phyloP scores from a whole-genome alignment of 805 yeast genomes.

The Barnettozyma californica region DNA sequence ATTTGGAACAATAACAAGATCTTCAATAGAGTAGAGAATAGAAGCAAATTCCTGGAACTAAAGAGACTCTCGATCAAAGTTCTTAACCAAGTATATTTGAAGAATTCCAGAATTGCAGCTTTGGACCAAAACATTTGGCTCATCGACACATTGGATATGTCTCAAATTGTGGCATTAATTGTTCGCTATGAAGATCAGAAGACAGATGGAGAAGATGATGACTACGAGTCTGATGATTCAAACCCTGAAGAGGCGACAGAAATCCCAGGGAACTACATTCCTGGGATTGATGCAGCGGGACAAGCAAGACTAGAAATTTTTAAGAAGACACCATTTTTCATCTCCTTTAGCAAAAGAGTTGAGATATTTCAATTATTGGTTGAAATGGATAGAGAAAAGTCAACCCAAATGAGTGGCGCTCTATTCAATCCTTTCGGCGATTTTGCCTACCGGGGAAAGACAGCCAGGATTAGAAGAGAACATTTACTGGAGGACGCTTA shows the following conservation, averaged over 20 bases:
- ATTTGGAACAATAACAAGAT: conserved; percentile 33
- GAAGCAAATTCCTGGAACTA: conserved; percentile 14
- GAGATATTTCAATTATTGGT: conserved; percentile 62
- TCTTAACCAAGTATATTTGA: conserved; percentile 57
- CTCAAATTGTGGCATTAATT: conserved; percentile 33
- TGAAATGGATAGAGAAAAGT: conserved; percentile 41
- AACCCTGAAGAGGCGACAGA: background rate
- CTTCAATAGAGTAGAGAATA: background rate
- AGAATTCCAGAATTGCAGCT: conserved; percentile 57
- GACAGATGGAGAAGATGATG: conserved; percentile 8
- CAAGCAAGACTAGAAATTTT: conserved; percentile 44
- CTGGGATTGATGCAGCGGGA: conserved; percentile 8
- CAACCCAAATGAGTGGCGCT: background rate
- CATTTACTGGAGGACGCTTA: conserved; percentile 72
- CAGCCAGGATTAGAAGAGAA: conserved; percentile 63
- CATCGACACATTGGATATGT: conserved; percentile 28
- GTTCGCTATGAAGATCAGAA: conserved; percentile 39
- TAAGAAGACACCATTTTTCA: conserved; percentile 67
- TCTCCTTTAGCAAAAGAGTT: conserved; percentile 72
- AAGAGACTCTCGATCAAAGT: conserved; percentile 42
- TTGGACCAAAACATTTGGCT: conserved; percentile 53
- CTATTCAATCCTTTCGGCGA: conserved; percentile 12
- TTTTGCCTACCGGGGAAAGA: conserved; percentile 18
- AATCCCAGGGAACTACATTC: background rate
- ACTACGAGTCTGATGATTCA: conserved; percentile 20